Evolutionary conservation across 2,329 filamentous ascomycete genomes (phyloP).

Genomic region (Leptoxyphium fumago): DNA sequence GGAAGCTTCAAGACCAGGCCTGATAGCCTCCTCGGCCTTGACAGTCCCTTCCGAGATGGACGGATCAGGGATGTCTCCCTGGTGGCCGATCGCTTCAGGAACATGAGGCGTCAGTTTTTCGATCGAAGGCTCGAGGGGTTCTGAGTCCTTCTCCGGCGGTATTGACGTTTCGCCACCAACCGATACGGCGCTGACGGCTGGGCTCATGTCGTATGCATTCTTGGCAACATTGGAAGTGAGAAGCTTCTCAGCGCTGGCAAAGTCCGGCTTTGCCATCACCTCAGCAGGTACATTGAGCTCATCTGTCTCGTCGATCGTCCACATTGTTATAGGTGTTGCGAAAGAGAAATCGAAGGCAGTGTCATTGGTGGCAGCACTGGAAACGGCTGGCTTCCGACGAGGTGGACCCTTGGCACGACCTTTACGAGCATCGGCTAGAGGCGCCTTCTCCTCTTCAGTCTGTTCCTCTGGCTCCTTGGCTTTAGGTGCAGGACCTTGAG

Average conservation of each 20-base stretch:
- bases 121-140: background rate
- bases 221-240: slow-evolving; percentile 11
- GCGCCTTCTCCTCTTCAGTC: slow-evolving; percentile 48
- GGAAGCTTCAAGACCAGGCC: slow-evolving; percentile 11
- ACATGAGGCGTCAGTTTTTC: slow-evolving; percentile 1
- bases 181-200: slow-evolving; percentile 7
- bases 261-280: slow-evolving; percentile 3
- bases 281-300: slow-evolving; percentile 19
- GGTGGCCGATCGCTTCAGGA: slow-evolving; percentile 6
- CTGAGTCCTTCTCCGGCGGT: background rate
- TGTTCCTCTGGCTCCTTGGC: slow-evolving; percentile 51
- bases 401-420: slow-evolving; percentile 77
- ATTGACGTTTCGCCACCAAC: slow-evolving; percentile 1
- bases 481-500: slow-evolving; percentile 51
- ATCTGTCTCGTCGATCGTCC: slow-evolving; percentile 29
- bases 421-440: slow-evolving; percentile 81
- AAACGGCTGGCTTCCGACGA: slow-evolving; percentile 50
- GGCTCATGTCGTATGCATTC: slow-evolving; percentile 13
- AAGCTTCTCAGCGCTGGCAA: slow-evolving; percentile 10
- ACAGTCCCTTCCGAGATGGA: slow-evolving; percentile 4
- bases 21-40: slow-evolving; percentile 3
- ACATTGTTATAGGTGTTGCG: slow-evolving; percentile 23
- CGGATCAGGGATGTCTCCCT: slow-evolving; percentile 10
- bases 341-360: slow-evolving; percentile 28
- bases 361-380: slow-evolving; percentile 35